These are phyloP conservation scores for Blastocladiella britannica DNA, from an alignment of 192 early-diverging fungal genomes.

Conservation along the genomic window DNA sequence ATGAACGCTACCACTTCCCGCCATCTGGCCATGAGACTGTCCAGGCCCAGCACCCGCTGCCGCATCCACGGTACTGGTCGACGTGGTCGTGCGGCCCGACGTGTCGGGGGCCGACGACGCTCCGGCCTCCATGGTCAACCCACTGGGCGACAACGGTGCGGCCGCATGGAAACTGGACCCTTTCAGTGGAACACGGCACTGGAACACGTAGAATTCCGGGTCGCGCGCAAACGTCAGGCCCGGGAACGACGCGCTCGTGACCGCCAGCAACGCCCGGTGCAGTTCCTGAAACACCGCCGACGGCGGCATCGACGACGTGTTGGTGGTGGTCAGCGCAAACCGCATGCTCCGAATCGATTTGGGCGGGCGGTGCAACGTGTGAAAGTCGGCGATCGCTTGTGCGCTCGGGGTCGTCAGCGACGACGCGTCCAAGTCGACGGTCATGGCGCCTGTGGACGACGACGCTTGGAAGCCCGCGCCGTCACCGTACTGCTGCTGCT, in stretches of 20 bases:
- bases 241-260: slow-evolving; percentile 10
- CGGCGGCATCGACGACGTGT: slow-evolving; percentile 21
- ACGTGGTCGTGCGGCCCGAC: too few species aligned
- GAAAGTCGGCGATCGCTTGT: slow-evolving; percentile 36
- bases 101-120: too few species aligned
- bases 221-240: slow-evolving; percentile 14
- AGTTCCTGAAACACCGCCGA: slow-evolving; percentile 32
- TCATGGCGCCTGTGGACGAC: too few species aligned
- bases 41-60: too few species aligned
- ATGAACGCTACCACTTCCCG: too few species aligned
- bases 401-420: not conserved
- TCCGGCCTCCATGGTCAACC: too few species aligned
- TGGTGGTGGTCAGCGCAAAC: slow-evolving; percentile 24
- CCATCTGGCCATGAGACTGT: too few species aligned
- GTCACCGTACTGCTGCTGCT: too few species aligned
- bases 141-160: too few species aligned
- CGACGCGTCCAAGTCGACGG: not conserved
- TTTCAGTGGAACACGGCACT: slow-evolving; percentile 14
- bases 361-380: slow-evolving; percentile 26
- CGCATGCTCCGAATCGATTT: slow-evolving; percentile 27
- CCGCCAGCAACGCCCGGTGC: slow-evolving; percentile 22
- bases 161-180: too few species aligned
- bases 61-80: too few species aligned
- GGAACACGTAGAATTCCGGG: slow-evolving; percentile 25
- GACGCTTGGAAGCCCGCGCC: too few species aligned